A percentile compares a stretch with the other conserved stretches of the same genome.
These are phyloP conservation scores for Grifola frondosa DNA, from an alignment of 1,284 basidiomycete species.

Conservation along the genomic window DNA sequence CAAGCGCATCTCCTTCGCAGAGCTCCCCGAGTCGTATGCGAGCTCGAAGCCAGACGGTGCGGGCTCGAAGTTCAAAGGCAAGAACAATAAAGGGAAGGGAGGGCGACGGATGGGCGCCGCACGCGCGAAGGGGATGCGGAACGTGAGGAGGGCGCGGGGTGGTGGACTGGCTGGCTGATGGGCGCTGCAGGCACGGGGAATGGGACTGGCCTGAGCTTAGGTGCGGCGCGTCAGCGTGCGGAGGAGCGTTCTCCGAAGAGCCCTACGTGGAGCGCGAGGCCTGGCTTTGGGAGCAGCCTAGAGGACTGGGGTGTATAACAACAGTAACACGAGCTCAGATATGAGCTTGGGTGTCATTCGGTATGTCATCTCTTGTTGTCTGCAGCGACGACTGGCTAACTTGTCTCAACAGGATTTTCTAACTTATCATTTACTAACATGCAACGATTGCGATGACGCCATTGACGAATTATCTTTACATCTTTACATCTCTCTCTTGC, in stretches of 20 bases:
- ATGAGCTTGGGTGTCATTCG: no score
- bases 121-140: no score
- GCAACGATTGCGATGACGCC: no score
- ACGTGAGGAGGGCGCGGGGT: conserved; percentile 37
- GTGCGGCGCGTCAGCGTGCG: conserved; percentile 15
- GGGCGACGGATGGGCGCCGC: conserved; percentile 15
- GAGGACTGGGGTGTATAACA: conserved; percentile 30
- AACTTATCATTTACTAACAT: no score
- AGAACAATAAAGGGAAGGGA: conserved; percentile 20
- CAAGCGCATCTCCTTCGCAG: conserved; percentile 73
- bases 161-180: conserved; percentile 54
- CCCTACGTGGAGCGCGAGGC: conserved; percentile 22
- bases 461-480: no score
- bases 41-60: conserved; percentile 26
- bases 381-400: no score
- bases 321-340: no score
- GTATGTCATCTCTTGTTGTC: no score
- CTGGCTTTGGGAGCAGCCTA: conserved; percentile 22
- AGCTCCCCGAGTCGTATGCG: conserved; percentile 64
- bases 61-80: conserved; percentile 27
- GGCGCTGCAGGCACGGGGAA: conserved; percentile 21
- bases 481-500: no score
- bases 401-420: no score
- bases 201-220: conserved; percentile 14
- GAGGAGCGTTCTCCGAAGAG: conserved; percentile 23